Conservation (phyloP, 257 asterid genomes). For the Solanum raphanifolium region DNA sequence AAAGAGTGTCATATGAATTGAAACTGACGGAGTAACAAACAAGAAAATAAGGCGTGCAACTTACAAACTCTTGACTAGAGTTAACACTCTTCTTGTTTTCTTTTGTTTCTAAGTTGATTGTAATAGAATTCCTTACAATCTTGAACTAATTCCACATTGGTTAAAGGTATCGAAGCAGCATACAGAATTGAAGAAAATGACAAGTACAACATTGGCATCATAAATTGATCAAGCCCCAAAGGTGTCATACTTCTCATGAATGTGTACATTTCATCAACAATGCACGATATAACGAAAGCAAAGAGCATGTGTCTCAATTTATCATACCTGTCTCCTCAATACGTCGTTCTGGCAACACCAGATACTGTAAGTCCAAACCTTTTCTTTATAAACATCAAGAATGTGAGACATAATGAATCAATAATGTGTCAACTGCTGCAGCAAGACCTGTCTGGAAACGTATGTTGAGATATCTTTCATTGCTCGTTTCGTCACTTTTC, state of each 20-base stretch:
- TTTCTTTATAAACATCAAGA: neutral
- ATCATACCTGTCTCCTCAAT: neutral
- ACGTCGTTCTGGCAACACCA: neutral
- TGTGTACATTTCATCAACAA: neutral
- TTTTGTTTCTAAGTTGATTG: neutral
- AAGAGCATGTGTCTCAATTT: slow-evolving; percentile 1
- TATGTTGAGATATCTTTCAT: neutral
- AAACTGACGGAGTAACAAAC: neutral
- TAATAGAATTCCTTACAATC: neutral
- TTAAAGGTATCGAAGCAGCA: neutral
- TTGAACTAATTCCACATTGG: neutral
- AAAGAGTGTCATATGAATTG: neutral
- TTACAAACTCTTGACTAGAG: neutral
- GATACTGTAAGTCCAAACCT: neutral
- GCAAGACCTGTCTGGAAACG: neutral
- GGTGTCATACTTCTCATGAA: too few relatives aligned
- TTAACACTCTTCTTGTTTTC: neutral
- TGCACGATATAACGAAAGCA: neutral
- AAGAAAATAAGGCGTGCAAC: neutral
- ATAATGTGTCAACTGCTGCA: slow-evolving; percentile 1
- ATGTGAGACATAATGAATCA: neutral
- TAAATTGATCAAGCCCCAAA: too few relatives aligned
- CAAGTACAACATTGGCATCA: slow-evolving; percentile 5
- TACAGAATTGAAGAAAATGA: neutral
- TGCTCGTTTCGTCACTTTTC: neutral